Evolutionary conservation across 345 rosid species (phyloP).

Genomic region (Acer campestre): DNA sequence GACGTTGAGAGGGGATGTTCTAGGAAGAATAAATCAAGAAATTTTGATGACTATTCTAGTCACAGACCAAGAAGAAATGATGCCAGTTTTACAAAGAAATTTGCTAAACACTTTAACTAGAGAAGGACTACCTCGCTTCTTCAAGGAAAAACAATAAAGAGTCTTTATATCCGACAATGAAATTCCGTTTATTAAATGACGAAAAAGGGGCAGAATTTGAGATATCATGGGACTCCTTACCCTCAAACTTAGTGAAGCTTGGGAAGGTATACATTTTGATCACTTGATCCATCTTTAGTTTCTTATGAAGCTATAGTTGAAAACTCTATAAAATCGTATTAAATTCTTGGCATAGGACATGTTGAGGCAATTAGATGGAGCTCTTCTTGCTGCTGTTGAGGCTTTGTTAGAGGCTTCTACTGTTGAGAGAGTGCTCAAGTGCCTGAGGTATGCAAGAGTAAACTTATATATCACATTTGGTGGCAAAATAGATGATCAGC

Average conservation of each 20-base stretch:
- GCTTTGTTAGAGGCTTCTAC: constrained; percentile 73
- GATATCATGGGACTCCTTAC: constrained; percentile 58
- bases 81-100: constrained; percentile 26
- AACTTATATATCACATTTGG: background rate
- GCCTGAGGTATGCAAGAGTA: constrained; percentile 47
- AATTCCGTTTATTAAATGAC: constrained; percentile 11
- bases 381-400: constrained; percentile 54
- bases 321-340: background rate
- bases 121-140: constrained; percentile 24
- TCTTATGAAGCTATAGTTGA: background rate
- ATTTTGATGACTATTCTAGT: constrained; percentile 31
- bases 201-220: constrained; percentile 34
- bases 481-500: constrained; percentile 36
- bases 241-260: constrained; percentile 51
- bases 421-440: constrained; percentile 63
- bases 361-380: constrained; percentile 52
- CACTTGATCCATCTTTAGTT: background rate
- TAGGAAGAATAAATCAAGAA: constrained; percentile 18
- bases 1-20: constrained; percentile 19
- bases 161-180: constrained; percentile 24
- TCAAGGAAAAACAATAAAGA: constrained; percentile 31
- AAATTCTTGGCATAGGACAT: constrained; percentile 53
- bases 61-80: constrained; percentile 36
- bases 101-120: constrained; percentile 27
- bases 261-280: constrained; percentile 50